A percentile compares a stretch with the other conserved stretches of the same genome.
These are phyloP conservation scores for Pseudoneurospora amorphoporcata DNA, from an alignment of 495 filamentous ascomycete genomes.

Conservation along the genomic window DNA sequence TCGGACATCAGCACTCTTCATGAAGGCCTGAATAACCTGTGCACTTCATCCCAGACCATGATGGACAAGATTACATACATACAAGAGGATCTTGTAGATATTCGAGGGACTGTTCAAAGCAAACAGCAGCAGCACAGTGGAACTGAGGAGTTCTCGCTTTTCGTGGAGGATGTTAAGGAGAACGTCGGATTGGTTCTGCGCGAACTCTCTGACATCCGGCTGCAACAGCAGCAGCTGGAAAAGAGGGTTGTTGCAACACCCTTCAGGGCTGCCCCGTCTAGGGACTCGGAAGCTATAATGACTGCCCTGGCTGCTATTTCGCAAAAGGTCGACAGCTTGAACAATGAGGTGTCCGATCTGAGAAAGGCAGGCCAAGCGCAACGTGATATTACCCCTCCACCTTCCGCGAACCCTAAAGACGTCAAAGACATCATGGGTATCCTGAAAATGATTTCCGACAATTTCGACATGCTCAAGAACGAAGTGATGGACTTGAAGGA, in stretches of 20 bases:
- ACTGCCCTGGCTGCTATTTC: neutral
- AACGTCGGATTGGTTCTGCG: neutral
- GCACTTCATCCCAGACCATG: slow-evolving; percentile 4
- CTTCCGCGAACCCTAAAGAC: neutral
- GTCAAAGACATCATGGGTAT: neutral
- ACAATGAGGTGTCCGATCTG: slow-evolving; percentile 7
- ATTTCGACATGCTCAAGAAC: neutral
- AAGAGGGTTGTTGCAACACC: neutral
- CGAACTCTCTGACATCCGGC: neutral
- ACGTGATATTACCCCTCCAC: neutral
- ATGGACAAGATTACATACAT: slow-evolving; percentile 1
- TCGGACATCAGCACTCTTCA: slow-evolving; percentile 2
- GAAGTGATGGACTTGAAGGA: neutral
- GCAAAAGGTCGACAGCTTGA: neutral
- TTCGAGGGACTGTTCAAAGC: neutral
- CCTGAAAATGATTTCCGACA: neutral
- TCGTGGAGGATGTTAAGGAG: slow-evolving; percentile 11
- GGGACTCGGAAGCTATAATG: neutral
- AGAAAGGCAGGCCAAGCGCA: neutral
- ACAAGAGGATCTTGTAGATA: neutral
- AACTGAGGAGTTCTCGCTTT: neutral
- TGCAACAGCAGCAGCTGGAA: neutral
- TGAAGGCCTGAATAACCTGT: slow-evolving; percentile 1
- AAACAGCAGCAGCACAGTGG: neutral
- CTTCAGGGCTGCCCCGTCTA: neutral